Evolutionary conservation across 352 stramenopile genomes (phyloP).

Genomic region (Halophytophthora batemanensis): DNA sequence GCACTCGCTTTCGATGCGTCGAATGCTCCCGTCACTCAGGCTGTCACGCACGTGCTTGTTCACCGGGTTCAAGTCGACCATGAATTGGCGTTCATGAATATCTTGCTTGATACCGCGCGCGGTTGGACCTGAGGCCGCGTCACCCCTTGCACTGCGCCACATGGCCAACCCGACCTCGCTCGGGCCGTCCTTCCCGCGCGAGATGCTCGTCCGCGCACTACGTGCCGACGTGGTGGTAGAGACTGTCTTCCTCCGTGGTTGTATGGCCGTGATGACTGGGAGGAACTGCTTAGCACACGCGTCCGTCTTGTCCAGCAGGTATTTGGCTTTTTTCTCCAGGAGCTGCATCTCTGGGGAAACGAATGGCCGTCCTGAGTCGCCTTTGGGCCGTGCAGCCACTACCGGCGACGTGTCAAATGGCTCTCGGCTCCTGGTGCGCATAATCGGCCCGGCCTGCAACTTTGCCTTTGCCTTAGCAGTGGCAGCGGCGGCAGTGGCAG

Average conservation of each 20-base stretch:
- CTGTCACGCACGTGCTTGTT: conserved; percentile 45
- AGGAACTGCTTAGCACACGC: conserved; percentile 32
- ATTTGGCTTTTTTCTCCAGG: conserved; percentile 66
- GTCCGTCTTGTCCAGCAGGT: conserved; percentile 47
- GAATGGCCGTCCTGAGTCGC: conserved; percentile 15
- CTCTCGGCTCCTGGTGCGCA: neutral
- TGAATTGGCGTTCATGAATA: conserved; percentile 37
- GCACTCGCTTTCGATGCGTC: conserved; percentile 43
- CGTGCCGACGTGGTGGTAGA: conserved; percentile 9
- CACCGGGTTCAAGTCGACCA: conserved; percentile 50
- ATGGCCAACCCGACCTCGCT: conserved; percentile 12
- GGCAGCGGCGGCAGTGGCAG: conserved; percentile 5
- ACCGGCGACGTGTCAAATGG: neutral
- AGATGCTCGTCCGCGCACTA: conserved; percentile 15
- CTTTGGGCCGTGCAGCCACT: neutral
- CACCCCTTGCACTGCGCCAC: conserved; percentile 17
- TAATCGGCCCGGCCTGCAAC: conserved; percentile 8
- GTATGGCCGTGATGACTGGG: conserved; percentile 9
- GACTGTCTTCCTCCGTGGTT: conserved; percentile 5
- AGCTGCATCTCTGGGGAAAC: conserved; percentile 36
- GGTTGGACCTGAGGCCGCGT: neutral
- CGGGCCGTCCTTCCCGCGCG: conserved; percentile 7
- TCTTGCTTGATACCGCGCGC: neutral
- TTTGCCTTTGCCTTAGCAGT: conserved; percentile 10
- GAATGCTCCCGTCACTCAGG: conserved; percentile 38